A percentile compares a stretch with the other conserved stretches of the same genome.
These are phyloP conservation scores for Argentina anserina DNA, from an alignment of 306 rosid species.

Conservation along the genomic window DNA sequence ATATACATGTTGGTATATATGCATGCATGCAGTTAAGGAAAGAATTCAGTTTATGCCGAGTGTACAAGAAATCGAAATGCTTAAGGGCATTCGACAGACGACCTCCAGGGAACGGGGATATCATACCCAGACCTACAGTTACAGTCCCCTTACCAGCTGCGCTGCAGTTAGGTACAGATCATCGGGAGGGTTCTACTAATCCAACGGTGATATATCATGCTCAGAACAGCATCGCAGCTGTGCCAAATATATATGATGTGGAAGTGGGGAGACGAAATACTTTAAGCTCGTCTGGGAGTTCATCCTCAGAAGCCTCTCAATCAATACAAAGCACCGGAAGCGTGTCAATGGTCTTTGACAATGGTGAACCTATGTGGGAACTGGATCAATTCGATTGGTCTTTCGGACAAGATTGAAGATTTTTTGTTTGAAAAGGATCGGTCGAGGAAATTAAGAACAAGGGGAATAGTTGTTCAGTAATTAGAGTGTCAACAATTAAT, in stretches of 20 bases:
- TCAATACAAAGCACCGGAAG: constrained; percentile 15
- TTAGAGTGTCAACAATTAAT: background rate
- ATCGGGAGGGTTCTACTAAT: constrained; percentile 17
- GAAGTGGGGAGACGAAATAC: constrained; percentile 18
- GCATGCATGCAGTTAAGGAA: constrained; percentile 53
- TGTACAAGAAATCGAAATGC: constrained; percentile 78
- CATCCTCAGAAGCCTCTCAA: constrained; percentile 42
- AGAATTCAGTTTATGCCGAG: constrained; percentile 76
- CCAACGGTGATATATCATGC: background rate
- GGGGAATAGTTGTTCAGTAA: background rate
- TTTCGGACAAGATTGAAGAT: background rate
- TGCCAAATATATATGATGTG: background rate
- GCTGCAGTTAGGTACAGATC: background rate
- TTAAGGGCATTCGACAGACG: constrained; percentile 77
- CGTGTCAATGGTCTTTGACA: constrained; percentile 18
- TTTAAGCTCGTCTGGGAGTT: constrained; percentile 45
- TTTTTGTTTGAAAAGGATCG: no score
- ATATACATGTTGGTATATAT: background rate
- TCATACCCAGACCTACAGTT: background rate
- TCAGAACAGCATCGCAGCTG: background rate
- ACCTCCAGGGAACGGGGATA: constrained; percentile 21
- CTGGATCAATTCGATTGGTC: constrained; percentile 53
- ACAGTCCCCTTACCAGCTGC: background rate
- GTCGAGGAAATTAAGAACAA: background rate
- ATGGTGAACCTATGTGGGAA: constrained; percentile 48